Evolutionary conservation across 345 rosid genomes (phyloP).

Genomic region (Reutealis trisperma): DNA sequence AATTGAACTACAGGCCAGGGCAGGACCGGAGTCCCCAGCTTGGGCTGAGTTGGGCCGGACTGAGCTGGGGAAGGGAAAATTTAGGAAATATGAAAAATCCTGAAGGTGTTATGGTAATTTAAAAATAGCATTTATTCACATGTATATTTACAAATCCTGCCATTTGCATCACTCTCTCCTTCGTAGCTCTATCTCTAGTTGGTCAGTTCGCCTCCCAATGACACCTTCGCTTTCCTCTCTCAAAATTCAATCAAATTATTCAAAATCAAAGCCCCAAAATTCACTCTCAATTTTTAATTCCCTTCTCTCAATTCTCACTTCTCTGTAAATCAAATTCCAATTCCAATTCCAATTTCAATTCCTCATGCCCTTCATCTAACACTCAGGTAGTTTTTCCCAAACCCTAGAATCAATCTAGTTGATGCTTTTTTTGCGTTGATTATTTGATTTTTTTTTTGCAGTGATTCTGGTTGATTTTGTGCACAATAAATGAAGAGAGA

Average conservation of each 20-base stretch:
- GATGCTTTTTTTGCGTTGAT: background rate
- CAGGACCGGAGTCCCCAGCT: too few species aligned
- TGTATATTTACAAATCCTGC: constrained; percentile 35
- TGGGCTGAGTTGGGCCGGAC: too few species aligned
- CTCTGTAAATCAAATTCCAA: background rate
- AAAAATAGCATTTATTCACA: background rate
- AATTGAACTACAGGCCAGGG: too few species aligned
- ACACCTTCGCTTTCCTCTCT: background rate
- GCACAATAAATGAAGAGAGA: constrained; percentile 58
- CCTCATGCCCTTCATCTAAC: background rate
- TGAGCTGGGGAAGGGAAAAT: too few species aligned
- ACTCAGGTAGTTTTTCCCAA: background rate
- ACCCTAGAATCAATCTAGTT: constrained; percentile 14
- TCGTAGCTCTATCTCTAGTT: background rate
- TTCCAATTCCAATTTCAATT: background rate
- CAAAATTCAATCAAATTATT: background rate
- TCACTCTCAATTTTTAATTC: background rate
- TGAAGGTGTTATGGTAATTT: background rate
- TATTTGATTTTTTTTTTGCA: background rate
- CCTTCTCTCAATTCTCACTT: background rate
- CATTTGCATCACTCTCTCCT: constrained; percentile 21
- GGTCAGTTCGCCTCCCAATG: background rate
- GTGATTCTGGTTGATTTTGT: constrained; percentile 33
- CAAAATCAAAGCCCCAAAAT: background rate
- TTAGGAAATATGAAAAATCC: too few species aligned